phyloP scores from a whole-genome alignment of 2,329 filamentous ascomycete genomes.

The Beauveria varroae region DNA sequence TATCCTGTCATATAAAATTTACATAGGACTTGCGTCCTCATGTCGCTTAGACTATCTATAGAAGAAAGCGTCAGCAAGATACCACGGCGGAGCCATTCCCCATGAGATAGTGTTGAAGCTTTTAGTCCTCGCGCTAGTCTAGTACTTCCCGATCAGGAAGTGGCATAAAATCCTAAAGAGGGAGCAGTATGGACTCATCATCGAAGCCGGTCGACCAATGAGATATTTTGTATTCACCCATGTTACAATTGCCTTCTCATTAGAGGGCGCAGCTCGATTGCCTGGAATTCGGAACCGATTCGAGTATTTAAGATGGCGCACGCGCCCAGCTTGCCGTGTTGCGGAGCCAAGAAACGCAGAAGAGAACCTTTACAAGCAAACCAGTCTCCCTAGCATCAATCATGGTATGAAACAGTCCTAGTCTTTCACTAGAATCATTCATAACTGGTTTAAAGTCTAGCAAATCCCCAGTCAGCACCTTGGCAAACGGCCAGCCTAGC shows the following conservation, averaged over 20 bases:
- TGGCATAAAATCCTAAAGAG: background rate
- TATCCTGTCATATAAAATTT: too few species aligned
- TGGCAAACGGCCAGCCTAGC: conserved; percentile 11
- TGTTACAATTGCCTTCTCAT: background rate
- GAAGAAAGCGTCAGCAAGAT: too few species aligned
- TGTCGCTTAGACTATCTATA: too few species aligned
- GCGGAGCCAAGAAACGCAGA: background rate
- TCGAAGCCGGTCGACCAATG: background rate
- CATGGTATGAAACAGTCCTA: background rate
- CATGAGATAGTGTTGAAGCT: too few species aligned
- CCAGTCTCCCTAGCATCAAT: background rate
- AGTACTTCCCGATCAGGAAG: background rate
- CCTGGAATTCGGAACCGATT: background rate
- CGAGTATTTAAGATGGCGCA: background rate
- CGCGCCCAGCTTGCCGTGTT: background rate
- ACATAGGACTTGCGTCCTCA: too few species aligned
- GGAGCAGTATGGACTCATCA: background rate
- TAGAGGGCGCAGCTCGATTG: background rate
- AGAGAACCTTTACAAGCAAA: background rate
- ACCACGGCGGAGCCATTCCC: too few species aligned
- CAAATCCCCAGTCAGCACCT: background rate
- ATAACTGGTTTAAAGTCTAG: background rate
- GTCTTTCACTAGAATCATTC: background rate
- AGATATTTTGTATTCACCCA: background rate
- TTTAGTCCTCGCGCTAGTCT: too few species aligned